Percentiles rank a stretch among this genome's conserved stretches.
phyloP scores from a whole-genome alignment of 371 early-diverging fungal species.

The Basidiobolus meristosporus region DNA sequence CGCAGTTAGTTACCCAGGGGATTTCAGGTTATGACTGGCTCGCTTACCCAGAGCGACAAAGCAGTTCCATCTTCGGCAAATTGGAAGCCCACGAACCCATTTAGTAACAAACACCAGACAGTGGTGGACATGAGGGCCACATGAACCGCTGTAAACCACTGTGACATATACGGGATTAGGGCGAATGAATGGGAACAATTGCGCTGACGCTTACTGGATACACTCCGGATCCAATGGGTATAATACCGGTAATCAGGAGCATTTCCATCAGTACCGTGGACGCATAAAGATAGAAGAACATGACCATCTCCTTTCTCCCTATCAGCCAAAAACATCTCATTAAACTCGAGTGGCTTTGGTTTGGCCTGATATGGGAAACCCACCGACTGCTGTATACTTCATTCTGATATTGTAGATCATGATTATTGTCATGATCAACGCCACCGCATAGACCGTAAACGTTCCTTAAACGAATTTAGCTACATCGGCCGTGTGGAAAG shows the following conservation, averaged over 20 bases:
- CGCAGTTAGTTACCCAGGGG: constrained; percentile 6
- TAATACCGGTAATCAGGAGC: constrained; percentile 55
- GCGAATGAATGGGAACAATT: neutral
- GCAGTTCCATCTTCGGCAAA: constrained; percentile 84
- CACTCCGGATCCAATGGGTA: constrained; percentile 43
- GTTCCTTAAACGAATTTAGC: constrained; percentile 15
- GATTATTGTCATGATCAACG: constrained; percentile 71
- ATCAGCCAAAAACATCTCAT: constrained; percentile 3
- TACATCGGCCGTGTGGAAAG: neutral
- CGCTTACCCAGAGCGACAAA: constrained; percentile 19
- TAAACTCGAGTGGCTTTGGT: neutral
- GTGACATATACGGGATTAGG: constrained; percentile 28
- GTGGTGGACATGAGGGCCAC: no score
- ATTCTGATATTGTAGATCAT: constrained; percentile 82
- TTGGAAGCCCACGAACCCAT: constrained; percentile 83
- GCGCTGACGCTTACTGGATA: constrained; percentile 41
- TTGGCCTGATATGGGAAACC: constrained; percentile 1
- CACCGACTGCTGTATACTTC: constrained; percentile 86
- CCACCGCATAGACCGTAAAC: constrained; percentile 59
- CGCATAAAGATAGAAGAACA: constrained; percentile 77
- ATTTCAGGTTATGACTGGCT: constrained; percentile 6
- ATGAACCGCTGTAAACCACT: constrained; percentile 50
- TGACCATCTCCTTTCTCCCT: constrained; percentile 76
- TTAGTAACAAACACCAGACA: constrained; percentile 62
- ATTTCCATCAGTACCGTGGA: constrained; percentile 50